Conservation (phyloP, 192 early-diverging fungal genomes). For the Borealophlyctis nickersoniae region DNA sequence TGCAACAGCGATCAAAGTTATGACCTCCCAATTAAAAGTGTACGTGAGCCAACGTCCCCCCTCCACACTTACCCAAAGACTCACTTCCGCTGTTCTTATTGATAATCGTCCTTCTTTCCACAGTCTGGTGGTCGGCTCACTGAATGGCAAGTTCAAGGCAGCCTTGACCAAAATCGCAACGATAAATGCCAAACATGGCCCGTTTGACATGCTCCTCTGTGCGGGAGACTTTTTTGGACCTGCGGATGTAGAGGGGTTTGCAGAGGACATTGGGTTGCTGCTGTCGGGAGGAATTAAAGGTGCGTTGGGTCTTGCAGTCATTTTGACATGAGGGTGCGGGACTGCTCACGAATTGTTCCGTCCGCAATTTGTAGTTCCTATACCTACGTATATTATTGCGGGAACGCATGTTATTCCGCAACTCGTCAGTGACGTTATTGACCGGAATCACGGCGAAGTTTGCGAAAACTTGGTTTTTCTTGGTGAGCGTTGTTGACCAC, state of each 20-base stretch:
- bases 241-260: conserved; percentile 30
- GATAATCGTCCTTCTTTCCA: conserved; percentile 2
- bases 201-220: conserved; percentile 79
- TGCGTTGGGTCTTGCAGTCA: conserved; percentile 4
- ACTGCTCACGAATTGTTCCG: background rate
- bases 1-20: no score
- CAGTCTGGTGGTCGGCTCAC: conserved; percentile 73
- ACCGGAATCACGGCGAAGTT: conserved; percentile 63
- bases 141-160: conserved; percentile 64
- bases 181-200: conserved; percentile 78
- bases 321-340: background rate
- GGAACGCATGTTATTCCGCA: conserved; percentile 64
- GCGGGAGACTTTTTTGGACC: conserved; percentile 77
- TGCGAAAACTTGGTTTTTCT: conserved; percentile 74
- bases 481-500: conserved; percentile 25
- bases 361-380: conserved; percentile 47
- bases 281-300: conserved; percentile 33
- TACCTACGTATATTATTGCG: conserved; percentile 72
- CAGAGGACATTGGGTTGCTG: conserved; percentile 50
- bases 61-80: background rate
- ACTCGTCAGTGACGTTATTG: conserved; percentile 48
- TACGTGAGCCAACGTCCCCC: no score
- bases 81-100: background rate
- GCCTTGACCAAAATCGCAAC: conserved; percentile 72
- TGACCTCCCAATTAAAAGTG: no score